Evolutionary conservation across 2,329 filamentous ascomycete species (phyloP).

Genomic region (Cercospora janseana): DNA sequence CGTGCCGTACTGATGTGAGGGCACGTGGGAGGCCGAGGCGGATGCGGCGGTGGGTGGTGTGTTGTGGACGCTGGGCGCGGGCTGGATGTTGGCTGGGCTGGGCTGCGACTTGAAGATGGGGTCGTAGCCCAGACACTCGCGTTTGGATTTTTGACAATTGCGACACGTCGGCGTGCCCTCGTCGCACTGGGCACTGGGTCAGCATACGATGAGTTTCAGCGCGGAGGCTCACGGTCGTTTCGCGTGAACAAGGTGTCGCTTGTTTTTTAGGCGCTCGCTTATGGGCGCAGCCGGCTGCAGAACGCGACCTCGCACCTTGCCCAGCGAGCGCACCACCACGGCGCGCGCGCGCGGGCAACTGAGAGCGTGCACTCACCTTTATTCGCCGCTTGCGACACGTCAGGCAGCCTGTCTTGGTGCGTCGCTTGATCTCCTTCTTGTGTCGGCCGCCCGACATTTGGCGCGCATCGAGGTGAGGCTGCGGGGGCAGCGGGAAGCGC

Average conservation of each 20-base stretch:
- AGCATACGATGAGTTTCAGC: constrained; percentile 2
- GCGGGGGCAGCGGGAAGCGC: constrained; percentile 57
- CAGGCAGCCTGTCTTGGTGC: constrained; percentile 59
- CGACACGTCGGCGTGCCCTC: constrained; percentile 90
- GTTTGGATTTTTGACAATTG: constrained; percentile 85
- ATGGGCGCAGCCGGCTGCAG: constrained; percentile 19
- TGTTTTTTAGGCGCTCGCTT: constrained; percentile 19
- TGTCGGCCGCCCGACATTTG: constrained; percentile 60
- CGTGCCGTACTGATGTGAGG: constrained; percentile 19
- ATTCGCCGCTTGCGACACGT: constrained; percentile 62
- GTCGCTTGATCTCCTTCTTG: constrained; percentile 71
- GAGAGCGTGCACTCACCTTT: constrained; percentile 65
- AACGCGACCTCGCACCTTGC: constrained; percentile 19
- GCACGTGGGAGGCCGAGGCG: constrained; percentile 17
- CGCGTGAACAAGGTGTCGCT: constrained; percentile 21
- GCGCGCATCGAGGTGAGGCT: constrained; percentile 44
- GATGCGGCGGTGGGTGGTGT: constrained; percentile 25
- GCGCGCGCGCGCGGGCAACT: constrained; percentile 1
- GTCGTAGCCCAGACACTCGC: constrained; percentile 82
- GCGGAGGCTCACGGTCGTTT: constrained; percentile 11
- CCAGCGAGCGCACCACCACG: constrained; percentile 12
- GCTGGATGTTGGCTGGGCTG: constrained; percentile 69
- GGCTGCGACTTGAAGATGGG: constrained; percentile 77
- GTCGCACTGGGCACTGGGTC: constrained; percentile 69
- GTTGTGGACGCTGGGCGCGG: constrained; percentile 50